Base-by-base conservation (phyloP, 2,329 filamentous ascomycete genomes). In the Botrytis elliptica region DNA sequence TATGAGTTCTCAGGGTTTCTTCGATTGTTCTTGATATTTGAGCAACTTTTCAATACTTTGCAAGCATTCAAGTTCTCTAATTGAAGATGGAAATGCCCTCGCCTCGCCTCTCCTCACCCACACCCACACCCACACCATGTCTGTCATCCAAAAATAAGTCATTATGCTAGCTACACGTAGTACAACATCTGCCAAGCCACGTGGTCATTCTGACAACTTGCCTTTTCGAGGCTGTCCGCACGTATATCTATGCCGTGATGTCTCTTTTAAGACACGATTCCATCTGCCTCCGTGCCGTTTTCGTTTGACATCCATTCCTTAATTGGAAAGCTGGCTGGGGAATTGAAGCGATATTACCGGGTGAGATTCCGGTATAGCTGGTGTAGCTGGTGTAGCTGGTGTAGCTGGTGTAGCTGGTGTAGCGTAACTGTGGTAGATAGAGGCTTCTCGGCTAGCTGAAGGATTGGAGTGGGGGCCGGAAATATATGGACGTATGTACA, bases 191-290 rank as follows among this genome's bases (percentile, higher is more conserved):
- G 64, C 64, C 46, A 55, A 67, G 64, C 64, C 64, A 67, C 64
- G 64, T 67, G 64, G 64, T 67, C 46, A 67, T 67, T 52, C 33
- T 55, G 64, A 67, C 46, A 67, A 29, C 33, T 67, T 67, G 36
- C 33, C 64, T 55, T 55, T 40, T 52, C 33, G 7, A 55, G 46
- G 64, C 33, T 52, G 25, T 67, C 64, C 64, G 64, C 64, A 52
- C 64, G 44, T 67, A 55, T 52, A 33, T 38, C 33, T 38, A 67
- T 67, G 64, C 40, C 64, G 33, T 67, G 64, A 67, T 67, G 44
- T 52, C 64, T 33, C 33, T 14, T 52, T 67, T 14, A 52, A 67
- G 64, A 67, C 1, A 55, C 14, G 22, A 25, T 67, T 36, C 49
- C 16, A 55, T 55, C 64, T 46, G 36, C 46, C 38, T 52, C 33